Percentiles rank a stretch among this genome's conserved stretches.
phyloP scores from a whole-genome alignment of 2,329 filamentous ascomycete species.

The Periglandula ipomoeae region DNA sequence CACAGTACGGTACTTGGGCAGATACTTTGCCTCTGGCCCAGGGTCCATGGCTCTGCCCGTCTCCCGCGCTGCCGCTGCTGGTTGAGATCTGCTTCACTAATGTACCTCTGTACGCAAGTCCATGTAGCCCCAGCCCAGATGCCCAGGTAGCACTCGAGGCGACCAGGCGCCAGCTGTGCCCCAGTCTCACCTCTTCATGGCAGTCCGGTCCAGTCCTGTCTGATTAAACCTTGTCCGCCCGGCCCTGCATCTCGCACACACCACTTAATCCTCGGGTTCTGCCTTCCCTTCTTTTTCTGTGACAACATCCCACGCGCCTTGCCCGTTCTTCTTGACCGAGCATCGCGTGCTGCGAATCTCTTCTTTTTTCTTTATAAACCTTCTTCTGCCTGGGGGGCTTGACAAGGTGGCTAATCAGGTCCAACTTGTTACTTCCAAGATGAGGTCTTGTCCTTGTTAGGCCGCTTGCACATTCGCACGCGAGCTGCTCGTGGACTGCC shows the following conservation, averaged over 20 bases:
- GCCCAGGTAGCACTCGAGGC: too few relatives aligned
- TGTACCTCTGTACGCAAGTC: too few relatives aligned
- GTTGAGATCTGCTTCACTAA: too few relatives aligned
- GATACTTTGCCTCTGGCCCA: too few relatives aligned
- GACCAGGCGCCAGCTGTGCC: too few relatives aligned
- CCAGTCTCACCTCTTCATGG: too few relatives aligned
- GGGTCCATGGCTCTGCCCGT: too few relatives aligned
- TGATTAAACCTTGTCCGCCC: not conserved
- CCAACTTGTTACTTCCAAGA: conserved; percentile 12
- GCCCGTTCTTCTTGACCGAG: conserved; percentile 10
- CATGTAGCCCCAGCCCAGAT: too few relatives aligned
- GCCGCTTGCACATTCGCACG: conserved; percentile 2
- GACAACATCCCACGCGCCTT: conserved; percentile 1
- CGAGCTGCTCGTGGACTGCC: conserved; percentile 1
- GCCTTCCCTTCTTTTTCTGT: not conserved
- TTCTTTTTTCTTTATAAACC: not conserved
- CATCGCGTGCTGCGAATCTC: not conserved
- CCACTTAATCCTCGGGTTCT: not conserved
- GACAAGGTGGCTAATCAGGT: conserved; percentile 15
- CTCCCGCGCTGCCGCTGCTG: too few relatives aligned
- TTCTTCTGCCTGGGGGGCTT: not conserved
- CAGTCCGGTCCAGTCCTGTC: too few relatives aligned
- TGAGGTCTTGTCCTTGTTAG: conserved; percentile 13
- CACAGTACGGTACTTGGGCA: too few relatives aligned
- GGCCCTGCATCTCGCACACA: not conserved